Percentiles rank a stretch among this genome's conserved stretches.
Conservation (phyloP, 345 rosid species). For the Leavenworthia alabamica region DNA sequence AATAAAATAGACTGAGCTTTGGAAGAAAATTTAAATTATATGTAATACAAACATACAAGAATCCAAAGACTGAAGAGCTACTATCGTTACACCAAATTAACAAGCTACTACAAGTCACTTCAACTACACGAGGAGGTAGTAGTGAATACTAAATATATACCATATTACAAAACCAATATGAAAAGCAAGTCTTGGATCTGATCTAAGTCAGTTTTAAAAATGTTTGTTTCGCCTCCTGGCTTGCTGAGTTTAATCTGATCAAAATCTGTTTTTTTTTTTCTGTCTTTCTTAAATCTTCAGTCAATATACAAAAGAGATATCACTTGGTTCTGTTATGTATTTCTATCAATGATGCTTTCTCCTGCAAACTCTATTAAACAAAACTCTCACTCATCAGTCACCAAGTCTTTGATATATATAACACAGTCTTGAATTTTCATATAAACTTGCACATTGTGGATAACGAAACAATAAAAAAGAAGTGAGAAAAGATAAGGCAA, state of each 20-base stretch:
- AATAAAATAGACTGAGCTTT: not conserved
- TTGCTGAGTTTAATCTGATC: not conserved
- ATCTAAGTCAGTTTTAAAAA: not conserved
- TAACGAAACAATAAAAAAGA: not conserved
- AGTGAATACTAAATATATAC: not conserved
- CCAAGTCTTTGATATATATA: not conserved
- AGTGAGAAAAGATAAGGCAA: constrained; percentile 15
- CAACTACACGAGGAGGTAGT: not conserved
- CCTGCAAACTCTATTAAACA: constrained; percentile 4
- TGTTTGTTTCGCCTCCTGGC: not conserved
- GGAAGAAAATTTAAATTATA: not conserved
- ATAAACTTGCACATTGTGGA: not conserved
- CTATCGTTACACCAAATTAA: not conserved
- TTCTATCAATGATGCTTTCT: constrained; percentile 14
- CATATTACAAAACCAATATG: not conserved
- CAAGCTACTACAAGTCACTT: constrained; percentile 2
- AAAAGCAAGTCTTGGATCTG: constrained; percentile 1
- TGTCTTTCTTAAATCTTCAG: not conserved
- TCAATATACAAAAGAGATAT: not conserved
- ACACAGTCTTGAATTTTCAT: not conserved
- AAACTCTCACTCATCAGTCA: not conserved
- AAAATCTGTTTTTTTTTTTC: constrained; percentile 4
- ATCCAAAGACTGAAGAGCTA: not conserved
- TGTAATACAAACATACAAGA: not conserved
- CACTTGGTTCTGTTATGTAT: constrained; percentile 15